Evolutionary conservation across 495 filamentous ascomycete genomes (phyloP).

Genomic region (Lindgomyces ingoldianus): DNA sequence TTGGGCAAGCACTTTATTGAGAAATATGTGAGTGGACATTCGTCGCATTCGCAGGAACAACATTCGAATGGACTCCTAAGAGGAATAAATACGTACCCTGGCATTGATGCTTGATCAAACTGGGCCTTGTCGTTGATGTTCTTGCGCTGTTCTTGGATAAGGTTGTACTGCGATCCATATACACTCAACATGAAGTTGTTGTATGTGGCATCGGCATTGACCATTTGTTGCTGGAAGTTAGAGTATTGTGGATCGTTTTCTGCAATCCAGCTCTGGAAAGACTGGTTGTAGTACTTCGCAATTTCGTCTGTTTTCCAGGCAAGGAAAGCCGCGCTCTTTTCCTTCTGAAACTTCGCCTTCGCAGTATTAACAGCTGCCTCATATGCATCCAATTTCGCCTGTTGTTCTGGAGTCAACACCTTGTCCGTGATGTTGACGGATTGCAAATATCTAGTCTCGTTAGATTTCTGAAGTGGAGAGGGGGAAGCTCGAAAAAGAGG

Average conservation of each 20-base stretch:
- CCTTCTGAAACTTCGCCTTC: slow-evolving; percentile 4
- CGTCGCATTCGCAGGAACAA: background rate
- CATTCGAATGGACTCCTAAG: background rate
- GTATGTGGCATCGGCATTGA: slow-evolving; percentile 15
- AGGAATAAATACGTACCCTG: slow-evolving; percentile 9
- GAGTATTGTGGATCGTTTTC: slow-evolving; percentile 23
- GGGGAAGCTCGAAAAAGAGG: background rate
- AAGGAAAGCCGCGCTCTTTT: slow-evolving; percentile 13
- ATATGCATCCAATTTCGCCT: background rate
- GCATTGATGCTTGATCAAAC: slow-evolving; percentile 3
- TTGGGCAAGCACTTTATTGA: background rate
- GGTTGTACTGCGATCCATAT: slow-evolving; percentile 18
- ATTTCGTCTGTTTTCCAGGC: slow-evolving; percentile 12
- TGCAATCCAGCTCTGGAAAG: slow-evolving; percentile 13
- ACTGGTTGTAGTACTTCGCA: slow-evolving; percentile 24
- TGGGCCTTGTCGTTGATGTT: slow-evolving; percentile 21
- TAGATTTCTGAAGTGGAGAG: background rate
- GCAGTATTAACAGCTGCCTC: slow-evolving; percentile 11
- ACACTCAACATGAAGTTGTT: slow-evolving; percentile 23
- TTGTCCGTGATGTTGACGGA: slow-evolving; percentile 10
- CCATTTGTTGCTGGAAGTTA: slow-evolving; percentile 12
- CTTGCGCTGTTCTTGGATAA: slow-evolving; percentile 15
- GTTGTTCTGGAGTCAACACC: slow-evolving; percentile 1
- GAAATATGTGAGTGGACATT: background rate
- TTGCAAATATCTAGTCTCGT: slow-evolving; percentile 7